Conservation (phyloP, 2,329 filamentous ascomycete species). For the Chaetoscypha palmicola region DNA sequence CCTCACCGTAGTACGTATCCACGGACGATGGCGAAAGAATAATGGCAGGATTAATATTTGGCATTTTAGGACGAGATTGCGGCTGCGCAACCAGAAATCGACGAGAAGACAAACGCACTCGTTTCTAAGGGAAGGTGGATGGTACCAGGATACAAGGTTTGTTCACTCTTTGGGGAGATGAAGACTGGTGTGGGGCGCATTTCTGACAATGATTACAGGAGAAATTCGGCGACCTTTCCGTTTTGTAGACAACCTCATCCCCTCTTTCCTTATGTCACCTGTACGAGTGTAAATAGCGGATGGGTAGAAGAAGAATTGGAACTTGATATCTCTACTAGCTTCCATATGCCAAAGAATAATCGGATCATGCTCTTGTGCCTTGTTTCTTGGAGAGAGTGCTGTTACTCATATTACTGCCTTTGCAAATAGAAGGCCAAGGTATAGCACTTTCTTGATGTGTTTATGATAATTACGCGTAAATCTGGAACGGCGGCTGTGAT, state of each 20-base stretch:
- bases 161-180: constrained; percentile 29
- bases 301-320: constrained; percentile 21
- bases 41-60: constrained; percentile 9
- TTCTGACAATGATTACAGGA: constrained; percentile 61
- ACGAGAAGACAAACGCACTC: constrained; percentile 90
- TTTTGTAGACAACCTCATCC: constrained; percentile 59
- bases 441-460: too few species aligned
- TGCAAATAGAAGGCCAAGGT: too few species aligned
- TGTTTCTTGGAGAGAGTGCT: too few species aligned
- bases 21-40: neutral
- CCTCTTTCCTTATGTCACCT: constrained; percentile 46
- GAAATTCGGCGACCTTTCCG: constrained; percentile 95
- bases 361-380: too few species aligned
- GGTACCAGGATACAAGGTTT: constrained; percentile 97
- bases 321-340: constrained; percentile 13
- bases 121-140: constrained; percentile 98
- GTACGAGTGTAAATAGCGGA: constrained; percentile 62
- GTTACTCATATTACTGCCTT: too few species aligned
- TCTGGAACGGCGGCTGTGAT: too few species aligned
- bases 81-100: constrained; percentile 89
- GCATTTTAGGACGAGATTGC: constrained; percentile 78
- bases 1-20: constrained; percentile 80
- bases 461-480: too few species aligned
- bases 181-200: neutral
- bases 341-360: too few species aligned